A percentile compares a stretch with the other conserved stretches of the same genome.
These are phyloP conservation scores for Lactifluus subvellereus DNA, from an alignment of 768 basidiomycete genomes.

Conservation along the genomic window DNA sequence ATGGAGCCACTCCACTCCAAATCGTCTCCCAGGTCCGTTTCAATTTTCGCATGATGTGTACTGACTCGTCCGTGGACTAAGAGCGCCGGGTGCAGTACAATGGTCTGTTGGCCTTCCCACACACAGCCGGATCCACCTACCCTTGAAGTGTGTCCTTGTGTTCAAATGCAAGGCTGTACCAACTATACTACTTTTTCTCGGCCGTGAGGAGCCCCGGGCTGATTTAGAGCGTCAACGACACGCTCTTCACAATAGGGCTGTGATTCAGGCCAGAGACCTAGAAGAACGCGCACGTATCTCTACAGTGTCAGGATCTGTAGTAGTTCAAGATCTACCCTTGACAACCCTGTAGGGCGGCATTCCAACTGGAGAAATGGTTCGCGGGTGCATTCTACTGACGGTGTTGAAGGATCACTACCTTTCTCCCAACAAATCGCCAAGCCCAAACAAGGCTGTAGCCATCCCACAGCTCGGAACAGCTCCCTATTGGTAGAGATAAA, in stretches of 20 bases:
- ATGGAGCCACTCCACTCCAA: conserved; percentile 13
- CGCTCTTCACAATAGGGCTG: conserved; percentile 15
- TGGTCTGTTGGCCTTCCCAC: conserved; percentile 24
- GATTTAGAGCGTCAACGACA: conserved; percentile 21
- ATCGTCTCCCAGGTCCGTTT: conserved; percentile 21
- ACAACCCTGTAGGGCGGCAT: not conserved
- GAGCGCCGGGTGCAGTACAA: conserved; percentile 14
- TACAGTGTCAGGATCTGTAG: not conserved
- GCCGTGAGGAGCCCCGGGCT: conserved; percentile 17
- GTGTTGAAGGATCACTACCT: not conserved
- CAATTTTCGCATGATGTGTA: not conserved
- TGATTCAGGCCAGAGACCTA: conserved; percentile 20
- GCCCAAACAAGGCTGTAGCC: not conserved
- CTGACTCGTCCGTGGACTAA: conserved; percentile 5
- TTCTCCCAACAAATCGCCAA: not conserved
- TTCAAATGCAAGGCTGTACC: conserved; percentile 4
- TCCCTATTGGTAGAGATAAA: conserved; percentile 3
- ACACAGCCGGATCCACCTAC: conserved; percentile 16
- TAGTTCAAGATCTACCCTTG: not conserved
- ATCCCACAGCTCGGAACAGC: not conserved
- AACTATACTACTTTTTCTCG: not conserved
- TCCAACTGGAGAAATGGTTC: not conserved
- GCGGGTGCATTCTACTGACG: not conserved
- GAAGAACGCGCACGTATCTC: conserved; percentile 14
- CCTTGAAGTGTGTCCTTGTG: conserved; percentile 11